Evolutionary conservation across 2,329 filamentous ascomycete genomes (phyloP).

Genomic region (Botrytis paeoniae): DNA sequence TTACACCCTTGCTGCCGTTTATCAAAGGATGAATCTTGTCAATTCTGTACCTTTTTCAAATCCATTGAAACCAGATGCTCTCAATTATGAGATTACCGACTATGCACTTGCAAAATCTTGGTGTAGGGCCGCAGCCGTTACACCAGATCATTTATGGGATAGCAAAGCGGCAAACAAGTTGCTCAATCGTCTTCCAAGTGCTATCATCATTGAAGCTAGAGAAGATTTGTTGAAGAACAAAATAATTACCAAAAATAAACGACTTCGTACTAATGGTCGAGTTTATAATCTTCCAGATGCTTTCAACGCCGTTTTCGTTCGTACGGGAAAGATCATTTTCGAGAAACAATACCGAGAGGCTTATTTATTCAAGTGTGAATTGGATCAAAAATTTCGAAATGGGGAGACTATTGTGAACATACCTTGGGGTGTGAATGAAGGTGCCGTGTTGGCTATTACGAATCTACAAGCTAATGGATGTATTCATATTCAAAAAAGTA

Average conservation of each 20-base stretch:
- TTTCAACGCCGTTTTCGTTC: slow-evolving; percentile 43
- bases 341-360: slow-evolving; percentile 57
- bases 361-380: slow-evolving; percentile 54
- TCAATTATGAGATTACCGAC: slow-evolving; percentile 29
- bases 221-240: slow-evolving; percentile 29
- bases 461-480: slow-evolving; percentile 61
- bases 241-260: slow-evolving; percentile 56
- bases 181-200: slow-evolving; percentile 37
- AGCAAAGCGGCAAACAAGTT: slow-evolving; percentile 49
- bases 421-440: slow-evolving; percentile 51
- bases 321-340: slow-evolving; percentile 55
- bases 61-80: slow-evolving; percentile 28
- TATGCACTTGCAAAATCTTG: slow-evolving; percentile 53
- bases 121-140: slow-evolving; percentile 58
- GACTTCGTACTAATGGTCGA: slow-evolving; percentile 55
- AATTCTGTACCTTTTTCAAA: slow-evolving; percentile 48
- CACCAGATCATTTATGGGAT: slow-evolving; percentile 49
- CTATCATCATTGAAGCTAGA: slow-evolving; percentile 27
- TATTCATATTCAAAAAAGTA: slow-evolving; percentile 51
- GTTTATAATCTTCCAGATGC: slow-evolving; percentile 46
- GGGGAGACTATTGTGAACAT: slow-evolving; percentile 33
- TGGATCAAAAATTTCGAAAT: slow-evolving; percentile 51
- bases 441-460: slow-evolving; percentile 62
- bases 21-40: slow-evolving; percentile 32
- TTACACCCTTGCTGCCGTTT: slow-evolving; percentile 48